Conservation (phyloP, 208 protist genomes). For the Blechomonas ayalai region DNA sequence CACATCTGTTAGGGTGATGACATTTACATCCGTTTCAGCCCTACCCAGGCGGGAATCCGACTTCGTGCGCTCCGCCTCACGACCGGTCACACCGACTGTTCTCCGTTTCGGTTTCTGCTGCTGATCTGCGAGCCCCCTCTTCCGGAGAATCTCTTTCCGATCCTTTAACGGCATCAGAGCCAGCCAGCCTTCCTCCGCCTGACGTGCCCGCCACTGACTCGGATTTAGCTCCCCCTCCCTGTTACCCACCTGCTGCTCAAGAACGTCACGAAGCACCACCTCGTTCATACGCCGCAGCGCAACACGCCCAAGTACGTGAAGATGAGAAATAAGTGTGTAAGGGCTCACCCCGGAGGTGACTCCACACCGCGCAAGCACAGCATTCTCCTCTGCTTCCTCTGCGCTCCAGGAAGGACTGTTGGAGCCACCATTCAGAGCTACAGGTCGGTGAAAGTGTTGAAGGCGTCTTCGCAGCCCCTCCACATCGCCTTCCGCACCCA, state of each 20-base stretch:
- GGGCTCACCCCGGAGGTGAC: slow-evolving; percentile 17
- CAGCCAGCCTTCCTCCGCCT: slow-evolving; percentile 10
- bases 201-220: slow-evolving; percentile 3
- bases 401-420: too few species aligned
- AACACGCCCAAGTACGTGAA: slow-evolving; percentile 36
- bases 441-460: not conserved
- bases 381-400: not conserved
- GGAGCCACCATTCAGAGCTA: too few species aligned
- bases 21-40: not conserved
- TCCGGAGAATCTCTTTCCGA: slow-evolving; percentile 22
- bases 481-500: not conserved
- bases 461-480: slow-evolving; percentile 13
- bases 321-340: slow-evolving; percentile 30
- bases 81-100: too few species aligned
- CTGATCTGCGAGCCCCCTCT: not conserved
- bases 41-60: too few species aligned
- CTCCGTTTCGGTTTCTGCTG: not conserved
- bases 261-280: slow-evolving; percentile 5
- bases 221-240: slow-evolving; percentile 1
- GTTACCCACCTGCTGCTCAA: not conserved
- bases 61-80: too few species aligned
- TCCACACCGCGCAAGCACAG: not conserved
- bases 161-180: slow-evolving; percentile 36
- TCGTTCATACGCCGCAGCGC: slow-evolving; percentile 27
- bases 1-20: slow-evolving; percentile 26